These are phyloP conservation scores for Hymenoscyphus occultus DNA, from an alignment of 2,329 filamentous ascomycete genomes.

Conservation along the genomic window DNA sequence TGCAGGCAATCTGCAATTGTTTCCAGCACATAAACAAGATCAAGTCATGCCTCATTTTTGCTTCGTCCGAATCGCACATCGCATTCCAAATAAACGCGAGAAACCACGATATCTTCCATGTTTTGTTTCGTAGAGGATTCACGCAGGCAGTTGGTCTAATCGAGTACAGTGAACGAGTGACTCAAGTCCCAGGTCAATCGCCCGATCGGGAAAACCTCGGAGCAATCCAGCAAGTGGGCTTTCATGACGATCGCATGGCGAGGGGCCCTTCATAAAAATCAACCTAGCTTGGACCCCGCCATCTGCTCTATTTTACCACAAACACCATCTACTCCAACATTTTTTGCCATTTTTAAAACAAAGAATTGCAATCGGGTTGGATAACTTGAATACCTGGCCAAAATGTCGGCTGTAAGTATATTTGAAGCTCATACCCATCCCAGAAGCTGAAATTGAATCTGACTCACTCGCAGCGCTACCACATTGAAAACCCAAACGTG, in stretches of 20 bases:
- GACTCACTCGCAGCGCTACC: constrained; percentile 50
- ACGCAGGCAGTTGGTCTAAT: too few relatives aligned
- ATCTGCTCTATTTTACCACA: background rate
- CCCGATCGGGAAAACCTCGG: background rate
- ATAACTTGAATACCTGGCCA: background rate
- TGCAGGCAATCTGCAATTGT: constrained; percentile 12
- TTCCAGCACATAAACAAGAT: constrained; percentile 1
- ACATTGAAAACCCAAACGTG: constrained; percentile 76
- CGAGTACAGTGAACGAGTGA: too few relatives aligned
- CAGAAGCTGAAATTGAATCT: constrained; percentile 8
- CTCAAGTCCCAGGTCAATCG: too few relatives aligned
- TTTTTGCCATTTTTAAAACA: background rate
- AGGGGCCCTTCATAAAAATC: background rate
- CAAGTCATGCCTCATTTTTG: background rate
- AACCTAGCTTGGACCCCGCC: background rate
- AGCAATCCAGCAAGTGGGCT: background rate
- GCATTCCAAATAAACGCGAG: too few relatives aligned
- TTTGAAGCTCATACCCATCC: background rate
- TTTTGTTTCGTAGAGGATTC: too few relatives aligned
- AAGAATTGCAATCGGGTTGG: background rate
- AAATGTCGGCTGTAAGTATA: constrained; percentile 25
- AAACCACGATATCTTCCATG: too few relatives aligned
- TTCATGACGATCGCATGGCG: background rate
- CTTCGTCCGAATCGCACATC: background rate
- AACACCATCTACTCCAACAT: background rate